A percentile compares a stretch with the other conserved stretches of the same genome.
These are phyloP conservation scores for Letharia columbiana DNA, from an alignment of 495 filamentous ascomycete genomes.

Conservation along the genomic window DNA sequence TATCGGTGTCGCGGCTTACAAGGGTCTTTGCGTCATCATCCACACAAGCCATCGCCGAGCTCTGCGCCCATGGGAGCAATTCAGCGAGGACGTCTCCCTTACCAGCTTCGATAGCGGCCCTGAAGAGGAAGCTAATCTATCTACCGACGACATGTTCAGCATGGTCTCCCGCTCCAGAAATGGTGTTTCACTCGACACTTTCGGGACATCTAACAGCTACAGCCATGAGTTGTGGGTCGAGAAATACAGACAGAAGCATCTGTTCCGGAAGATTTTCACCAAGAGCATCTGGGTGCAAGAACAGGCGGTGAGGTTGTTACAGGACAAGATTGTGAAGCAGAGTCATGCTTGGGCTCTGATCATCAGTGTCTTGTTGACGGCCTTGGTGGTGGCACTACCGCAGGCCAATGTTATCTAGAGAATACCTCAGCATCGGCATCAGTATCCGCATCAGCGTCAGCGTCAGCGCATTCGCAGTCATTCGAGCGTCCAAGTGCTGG, in stretches of 20 bases:
- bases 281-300: constrained; percentile 56
- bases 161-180: constrained; percentile 15
- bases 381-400: constrained; percentile 26
- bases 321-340: constrained; percentile 29
- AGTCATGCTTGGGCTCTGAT: constrained; percentile 24
- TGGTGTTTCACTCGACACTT: constrained; percentile 36
- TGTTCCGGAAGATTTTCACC: constrained; percentile 62
- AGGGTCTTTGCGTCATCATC: constrained; percentile 68
- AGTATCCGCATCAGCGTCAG: not conserved
- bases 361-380: constrained; percentile 24
- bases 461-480: not conserved
- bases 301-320: constrained; percentile 23
- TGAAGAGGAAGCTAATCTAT: constrained; percentile 22
- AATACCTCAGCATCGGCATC: not conserved
- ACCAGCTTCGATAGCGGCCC: constrained; percentile 11
- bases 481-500: constrained; percentile 7
- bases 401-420: constrained; percentile 18
- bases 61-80: constrained; percentile 62
- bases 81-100: constrained; percentile 19
- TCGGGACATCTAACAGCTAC: constrained; percentile 52
- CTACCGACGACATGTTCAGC: constrained; percentile 20
- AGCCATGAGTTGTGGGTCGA: constrained; percentile 67
- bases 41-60: constrained; percentile 67
- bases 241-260: constrained; percentile 50
- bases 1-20: constrained; percentile 55